A percentile compares a stretch with the other conserved stretches of the same genome.
These are phyloP conservation scores for Umbelopsis sp. DNA, from an alignment of 192 early-diverging fungal species.

Conservation along the genomic window DNA sequence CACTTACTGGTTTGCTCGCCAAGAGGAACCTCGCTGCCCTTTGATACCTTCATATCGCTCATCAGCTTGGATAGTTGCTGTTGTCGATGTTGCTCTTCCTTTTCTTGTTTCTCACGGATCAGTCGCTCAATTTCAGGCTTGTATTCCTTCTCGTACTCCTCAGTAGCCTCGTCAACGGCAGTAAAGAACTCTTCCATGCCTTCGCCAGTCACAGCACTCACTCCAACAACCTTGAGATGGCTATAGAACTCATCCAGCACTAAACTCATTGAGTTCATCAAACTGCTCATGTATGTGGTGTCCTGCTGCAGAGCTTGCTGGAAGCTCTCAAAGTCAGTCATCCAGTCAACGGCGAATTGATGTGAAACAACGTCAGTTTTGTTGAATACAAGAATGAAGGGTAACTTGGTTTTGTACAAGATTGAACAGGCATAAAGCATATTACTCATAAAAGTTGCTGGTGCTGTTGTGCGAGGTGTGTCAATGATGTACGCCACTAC, in stretches of 20 bases:
- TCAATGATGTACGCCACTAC: constrained; percentile 94
- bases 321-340: constrained; percentile 95
- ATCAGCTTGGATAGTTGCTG: constrained; percentile 78
- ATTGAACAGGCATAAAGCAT: constrained; percentile 98
- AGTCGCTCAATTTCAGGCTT: constrained; percentile 80
- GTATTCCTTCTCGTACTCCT: constrained; percentile 90
- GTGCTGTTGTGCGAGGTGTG: constrained; percentile 88
- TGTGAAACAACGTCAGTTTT: constrained; percentile 93
- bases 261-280: constrained; percentile 95
- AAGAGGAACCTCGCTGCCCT: constrained; percentile 47
- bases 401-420: constrained; percentile 96
- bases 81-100: constrained; percentile 62
- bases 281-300: constrained; percentile 85
- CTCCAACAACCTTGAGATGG: constrained; percentile 79
- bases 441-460: constrained; percentile 98
- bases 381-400: constrained; percentile 95
- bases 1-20: constrained; percentile 25
- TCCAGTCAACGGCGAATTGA: constrained; percentile 92
- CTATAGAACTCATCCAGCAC: constrained; percentile 97
- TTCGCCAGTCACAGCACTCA: constrained; percentile 89
- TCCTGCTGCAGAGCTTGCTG: constrained; percentile 87
- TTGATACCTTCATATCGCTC: constrained; percentile 83
- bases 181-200: constrained; percentile 92
- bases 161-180: constrained; percentile 75
- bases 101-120: constrained; percentile 70